phyloP scores from a whole-genome alignment of 2,329 filamentous ascomycete species.

The Triangularia setosa region DNA sequence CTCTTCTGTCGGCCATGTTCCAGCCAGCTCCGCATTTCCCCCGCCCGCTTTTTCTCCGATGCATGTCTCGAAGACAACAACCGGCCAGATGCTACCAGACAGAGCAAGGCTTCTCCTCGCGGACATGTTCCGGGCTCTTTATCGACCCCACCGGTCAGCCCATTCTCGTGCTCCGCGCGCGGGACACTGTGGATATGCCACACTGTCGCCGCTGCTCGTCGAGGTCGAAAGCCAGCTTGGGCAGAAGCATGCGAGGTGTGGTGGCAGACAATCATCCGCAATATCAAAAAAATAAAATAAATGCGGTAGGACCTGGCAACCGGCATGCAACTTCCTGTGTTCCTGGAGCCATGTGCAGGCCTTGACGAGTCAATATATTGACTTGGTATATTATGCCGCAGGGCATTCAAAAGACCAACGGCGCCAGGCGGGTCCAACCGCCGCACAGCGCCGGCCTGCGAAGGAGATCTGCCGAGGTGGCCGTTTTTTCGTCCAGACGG shows the following conservation, averaged over 20 bases:
- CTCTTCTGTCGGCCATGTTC: neutral
- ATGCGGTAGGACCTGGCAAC: conserved; percentile 9
- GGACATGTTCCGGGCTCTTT: neutral
- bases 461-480: conserved; percentile 14
- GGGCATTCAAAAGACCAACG: conserved; percentile 10
- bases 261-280: conserved; percentile 12
- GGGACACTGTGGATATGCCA: conserved; percentile 4
- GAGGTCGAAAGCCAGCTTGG: neutral
- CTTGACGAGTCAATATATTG: conserved; percentile 13
- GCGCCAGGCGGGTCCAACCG: conserved; percentile 19
- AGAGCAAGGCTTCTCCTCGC: conserved; percentile 1
- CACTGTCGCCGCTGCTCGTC: neutral
- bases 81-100: neutral
- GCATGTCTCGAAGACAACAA: conserved; percentile 2
- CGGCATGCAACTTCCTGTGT: conserved; percentile 11
- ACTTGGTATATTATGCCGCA: conserved; percentile 15
- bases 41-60: neutral
- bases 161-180: conserved; percentile 6
- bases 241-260: neutral
- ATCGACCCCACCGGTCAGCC: conserved; percentile 13
- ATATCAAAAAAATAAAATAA: conserved; percentile 11
- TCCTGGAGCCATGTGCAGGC: conserved; percentile 9
- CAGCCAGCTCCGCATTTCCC: neutral
- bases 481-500: neutral
- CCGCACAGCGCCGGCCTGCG: conserved; percentile 10